These are phyloP conservation scores for Pseudozyma pruni DNA, from an alignment of 1,284 basidiomycete species.

Conservation along the genomic window DNA sequence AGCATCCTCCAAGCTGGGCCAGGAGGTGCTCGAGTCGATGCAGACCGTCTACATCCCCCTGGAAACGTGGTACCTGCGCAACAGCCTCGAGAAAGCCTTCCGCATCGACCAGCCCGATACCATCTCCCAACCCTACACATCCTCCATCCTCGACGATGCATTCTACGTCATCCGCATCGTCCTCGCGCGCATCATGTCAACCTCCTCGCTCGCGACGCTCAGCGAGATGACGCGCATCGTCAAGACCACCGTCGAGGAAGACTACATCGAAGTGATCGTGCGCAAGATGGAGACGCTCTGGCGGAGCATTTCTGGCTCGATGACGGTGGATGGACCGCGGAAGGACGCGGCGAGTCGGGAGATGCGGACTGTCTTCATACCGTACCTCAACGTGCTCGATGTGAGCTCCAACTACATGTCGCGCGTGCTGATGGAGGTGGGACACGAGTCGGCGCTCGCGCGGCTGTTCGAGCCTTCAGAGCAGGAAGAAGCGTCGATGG, in stretches of 20 bases:
- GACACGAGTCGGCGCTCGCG: conserved; percentile 26
- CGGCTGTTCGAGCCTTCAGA: conserved; percentile 30
- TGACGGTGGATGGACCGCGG: conserved; percentile 64
- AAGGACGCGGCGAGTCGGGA: conserved; percentile 64
- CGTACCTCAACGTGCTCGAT: conserved; percentile 64
- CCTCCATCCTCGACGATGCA: conserved; percentile 64
- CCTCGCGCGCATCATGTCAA: conserved; percentile 57
- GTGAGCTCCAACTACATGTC: conserved; percentile 58
- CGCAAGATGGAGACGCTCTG: conserved; percentile 62
- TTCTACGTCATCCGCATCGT: conserved; percentile 65
- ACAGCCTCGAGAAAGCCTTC: conserved; percentile 79
- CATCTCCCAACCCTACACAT: conserved; percentile 48
- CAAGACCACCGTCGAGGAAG: conserved; percentile 53
- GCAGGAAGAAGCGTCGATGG: conserved; percentile 18
- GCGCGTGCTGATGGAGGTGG: conserved; percentile 54
- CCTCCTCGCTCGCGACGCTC: conserved; percentile 45
- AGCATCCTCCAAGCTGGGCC: conserved; percentile 75
- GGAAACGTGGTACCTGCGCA: conserved; percentile 91
- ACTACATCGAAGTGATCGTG: conserved; percentile 62
- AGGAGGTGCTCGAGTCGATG: conserved; percentile 71
- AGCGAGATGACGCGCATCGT: conserved; percentile 41
- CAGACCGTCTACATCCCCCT: conserved; percentile 83
- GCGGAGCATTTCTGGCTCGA: conserved; percentile 47
- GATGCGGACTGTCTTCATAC: conserved; percentile 59
- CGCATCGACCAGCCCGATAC: conserved; percentile 51